phyloP scores from a whole-genome alignment of 192 early-diverging fungal species.

The Dissophora globulifera region DNA sequence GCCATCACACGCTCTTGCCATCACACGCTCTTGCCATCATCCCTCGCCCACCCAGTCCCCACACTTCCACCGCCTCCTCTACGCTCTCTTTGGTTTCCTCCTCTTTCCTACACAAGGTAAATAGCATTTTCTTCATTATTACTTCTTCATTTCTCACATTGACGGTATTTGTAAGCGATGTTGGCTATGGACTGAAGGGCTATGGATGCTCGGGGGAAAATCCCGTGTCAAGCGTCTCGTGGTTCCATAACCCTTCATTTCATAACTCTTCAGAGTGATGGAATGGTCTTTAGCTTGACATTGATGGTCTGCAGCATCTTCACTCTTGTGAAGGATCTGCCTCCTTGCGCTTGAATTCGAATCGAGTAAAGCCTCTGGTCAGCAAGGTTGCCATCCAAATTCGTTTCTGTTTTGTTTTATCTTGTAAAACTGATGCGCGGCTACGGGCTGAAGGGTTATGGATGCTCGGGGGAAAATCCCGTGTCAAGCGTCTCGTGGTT shows the following conservation, averaged over 20 bases:
- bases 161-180: neutral
- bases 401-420: too few relatives aligned
- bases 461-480: slow-evolving; percentile 37
- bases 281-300: slow-evolving; percentile 15
- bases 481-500: slow-evolving; percentile 30
- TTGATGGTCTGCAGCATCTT: slow-evolving; percentile 37
- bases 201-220: slow-evolving; percentile 1
- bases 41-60: too few relatives aligned
- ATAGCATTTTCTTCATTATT: neutral
- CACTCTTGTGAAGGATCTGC: slow-evolving; percentile 26
- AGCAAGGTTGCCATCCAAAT: slow-evolving; percentile 38
- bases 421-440: slow-evolving; percentile 4
- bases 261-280: too few relatives aligned
- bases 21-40: too few relatives aligned
- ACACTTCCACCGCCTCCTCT: too few relatives aligned
- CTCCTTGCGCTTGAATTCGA: slow-evolving; percentile 29
- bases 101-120: neutral
- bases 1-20: too few relatives aligned
- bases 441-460: slow-evolving; percentile 25
- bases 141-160: neutral
- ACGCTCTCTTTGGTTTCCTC: too few relatives aligned
- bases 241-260: slow-evolving; percentile 27
- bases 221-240: slow-evolving; percentile 30
- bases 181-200: neutral
- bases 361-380: slow-evolving; percentile 37